Evolutionary conservation across 805 yeast species (phyloP).

Genomic region (Limtongozyma cylindracea): DNA sequence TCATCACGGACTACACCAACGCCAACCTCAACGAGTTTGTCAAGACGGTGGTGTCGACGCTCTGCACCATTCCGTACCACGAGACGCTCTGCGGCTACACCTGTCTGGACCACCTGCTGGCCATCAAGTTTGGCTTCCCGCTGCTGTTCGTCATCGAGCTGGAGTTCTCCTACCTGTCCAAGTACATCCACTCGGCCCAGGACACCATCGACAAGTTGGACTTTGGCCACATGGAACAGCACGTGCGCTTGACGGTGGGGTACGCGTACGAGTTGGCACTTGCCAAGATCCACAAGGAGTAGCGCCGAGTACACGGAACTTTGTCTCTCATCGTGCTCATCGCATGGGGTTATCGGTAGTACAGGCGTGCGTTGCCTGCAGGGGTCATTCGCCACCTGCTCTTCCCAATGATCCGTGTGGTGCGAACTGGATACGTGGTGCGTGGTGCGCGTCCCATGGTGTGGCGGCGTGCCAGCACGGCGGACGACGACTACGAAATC

Average conservation of each 20-base stretch:
- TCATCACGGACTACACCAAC: constrained; percentile 48
- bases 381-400: too few species aligned
- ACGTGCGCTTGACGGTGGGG: constrained; percentile 53
- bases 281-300: constrained; percentile 1
- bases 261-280: constrained; percentile 36
- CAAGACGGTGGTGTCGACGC: constrained; percentile 30
- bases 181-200: constrained; percentile 46
- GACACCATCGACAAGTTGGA: constrained; percentile 71
- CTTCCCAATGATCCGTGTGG: too few species aligned
- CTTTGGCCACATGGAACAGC: constrained; percentile 59
- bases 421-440: too few species aligned
- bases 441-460: too few species aligned
- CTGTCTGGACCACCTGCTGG: constrained; percentile 84
- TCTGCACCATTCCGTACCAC: constrained; percentile 41
- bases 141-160: constrained; percentile 66
- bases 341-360: too few species aligned
- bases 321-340: too few species aligned
- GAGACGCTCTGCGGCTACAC: constrained; percentile 79
- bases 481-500: too few species aligned
- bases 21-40: constrained; percentile 28
- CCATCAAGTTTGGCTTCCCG: constrained; percentile 64
- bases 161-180: constrained; percentile 33
- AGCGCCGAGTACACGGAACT: too few species aligned
- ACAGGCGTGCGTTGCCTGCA: too few species aligned
- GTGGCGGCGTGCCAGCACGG: too few species aligned